phyloP scores from a whole-genome alignment of 2,329 filamentous ascomycete genomes.

The Dissoconium aciculare region DNA sequence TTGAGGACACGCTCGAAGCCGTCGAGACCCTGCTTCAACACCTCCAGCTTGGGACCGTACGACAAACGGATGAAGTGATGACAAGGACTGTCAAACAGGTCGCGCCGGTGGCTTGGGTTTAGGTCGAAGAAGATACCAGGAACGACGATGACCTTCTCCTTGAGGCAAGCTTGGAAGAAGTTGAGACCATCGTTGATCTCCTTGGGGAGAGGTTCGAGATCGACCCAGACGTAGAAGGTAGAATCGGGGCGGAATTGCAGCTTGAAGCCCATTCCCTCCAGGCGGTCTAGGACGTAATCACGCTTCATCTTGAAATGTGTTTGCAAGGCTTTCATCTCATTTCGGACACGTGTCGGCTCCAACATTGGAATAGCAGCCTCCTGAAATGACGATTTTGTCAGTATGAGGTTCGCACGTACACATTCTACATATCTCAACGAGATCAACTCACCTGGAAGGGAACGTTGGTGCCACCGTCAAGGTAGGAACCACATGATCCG shows the following conservation, averaged over 20 bases:
- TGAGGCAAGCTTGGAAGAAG: conserved; percentile 88
- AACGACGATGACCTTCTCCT: conserved; percentile 91
- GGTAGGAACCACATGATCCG: conserved; percentile 80
- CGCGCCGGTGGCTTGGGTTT: conserved; percentile 75
- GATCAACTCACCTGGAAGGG: no score
- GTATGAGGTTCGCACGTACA: no score
- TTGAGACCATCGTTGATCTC: conserved; percentile 84
- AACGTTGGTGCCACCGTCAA: conserved; percentile 86
- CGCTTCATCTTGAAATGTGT: conserved; percentile 83
- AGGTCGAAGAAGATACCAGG: conserved; percentile 97
- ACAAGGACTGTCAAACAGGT: conserved; percentile 87
- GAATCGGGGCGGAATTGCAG: conserved; percentile 68
- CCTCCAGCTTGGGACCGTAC: conserved; percentile 71
- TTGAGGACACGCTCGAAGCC: conserved; percentile 70
- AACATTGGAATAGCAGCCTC: conserved; percentile 87
- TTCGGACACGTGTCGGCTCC: conserved; percentile 63
- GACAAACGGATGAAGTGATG: conserved; percentile 78
- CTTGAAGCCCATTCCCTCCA: conserved; percentile 73
- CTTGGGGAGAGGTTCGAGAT: conserved; percentile 51
- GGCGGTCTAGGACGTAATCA: conserved; percentile 70
- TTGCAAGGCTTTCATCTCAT: conserved; percentile 83
- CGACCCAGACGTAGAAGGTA: conserved; percentile 85
- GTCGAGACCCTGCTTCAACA: conserved; percentile 62
- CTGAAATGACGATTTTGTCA: no score
- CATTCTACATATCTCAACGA: no score